These are phyloP conservation scores for Xylaria multiplex DNA, from an alignment of 2,329 filamentous ascomycete species.

Conservation along the genomic window DNA sequence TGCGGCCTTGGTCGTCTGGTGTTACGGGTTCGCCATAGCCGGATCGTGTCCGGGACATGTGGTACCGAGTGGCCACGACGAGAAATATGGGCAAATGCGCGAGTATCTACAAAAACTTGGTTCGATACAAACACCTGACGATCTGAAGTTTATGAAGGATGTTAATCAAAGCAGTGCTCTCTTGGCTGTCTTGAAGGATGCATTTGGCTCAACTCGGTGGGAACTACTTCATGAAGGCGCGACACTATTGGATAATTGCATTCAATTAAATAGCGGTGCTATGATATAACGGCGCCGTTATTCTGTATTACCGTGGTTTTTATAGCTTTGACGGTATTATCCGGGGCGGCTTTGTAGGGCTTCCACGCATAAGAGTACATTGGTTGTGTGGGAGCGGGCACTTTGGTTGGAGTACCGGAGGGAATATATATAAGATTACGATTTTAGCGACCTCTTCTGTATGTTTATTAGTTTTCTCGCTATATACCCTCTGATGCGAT, in stretches of 20 bases:
- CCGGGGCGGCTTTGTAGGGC: conserved; percentile 3
- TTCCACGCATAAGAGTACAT: conserved; percentile 3
- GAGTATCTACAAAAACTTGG: conserved; percentile 79
- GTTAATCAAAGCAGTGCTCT: conserved; percentile 86
- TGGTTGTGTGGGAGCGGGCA: conserved; percentile 29
- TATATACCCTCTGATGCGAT: conserved; percentile 43
- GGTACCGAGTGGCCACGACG: conserved; percentile 67
- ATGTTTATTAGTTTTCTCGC: conserved; percentile 40
- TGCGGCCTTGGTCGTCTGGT: conserved; percentile 91
- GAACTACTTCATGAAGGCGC: conserved; percentile 90
- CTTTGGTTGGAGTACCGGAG: conserved; percentile 36
- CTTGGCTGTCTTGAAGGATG: conserved; percentile 81
- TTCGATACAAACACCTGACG: conserved; percentile 77
- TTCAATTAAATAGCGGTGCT: conserved; percentile 62
- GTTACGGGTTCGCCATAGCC: conserved; percentile 90
- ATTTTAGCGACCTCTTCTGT: conserved; percentile 33
- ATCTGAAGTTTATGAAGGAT: conserved; percentile 76
- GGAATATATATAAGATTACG: conserved; percentile 26
- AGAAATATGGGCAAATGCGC: conserved; percentile 81
- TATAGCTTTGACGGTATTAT: neutral
- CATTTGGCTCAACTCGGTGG: conserved; percentile 87
- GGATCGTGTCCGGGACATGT: conserved; percentile 71
- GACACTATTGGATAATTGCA: conserved; percentile 81
- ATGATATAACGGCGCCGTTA: conserved; percentile 34
- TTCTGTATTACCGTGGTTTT: neutral